These are phyloP conservation scores for Kondoa malvinella DNA, from an alignment of 768 basidiomycete genomes.

Conservation along the genomic window DNA sequence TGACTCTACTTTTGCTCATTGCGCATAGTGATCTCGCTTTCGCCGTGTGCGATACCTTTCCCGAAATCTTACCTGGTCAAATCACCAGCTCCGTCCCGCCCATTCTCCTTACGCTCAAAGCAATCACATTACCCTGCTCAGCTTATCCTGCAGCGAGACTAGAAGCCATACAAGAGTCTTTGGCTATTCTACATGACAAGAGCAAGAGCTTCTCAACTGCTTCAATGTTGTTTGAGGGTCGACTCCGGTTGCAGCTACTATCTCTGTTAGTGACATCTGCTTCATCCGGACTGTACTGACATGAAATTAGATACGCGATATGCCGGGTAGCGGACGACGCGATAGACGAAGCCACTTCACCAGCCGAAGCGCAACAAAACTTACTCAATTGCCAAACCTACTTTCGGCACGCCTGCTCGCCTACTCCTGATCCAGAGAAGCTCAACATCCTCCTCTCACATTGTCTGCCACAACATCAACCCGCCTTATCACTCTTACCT, in stretches of 20 bases:
- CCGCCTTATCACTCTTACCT: constrained; percentile 20
- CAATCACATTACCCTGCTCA: constrained; percentile 13
- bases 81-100: constrained; percentile 17
- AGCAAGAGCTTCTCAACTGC: constrained; percentile 25
- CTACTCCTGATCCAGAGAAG: neutral
- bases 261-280: constrained; percentile 12
- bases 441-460: constrained; percentile 2
- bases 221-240: constrained; percentile 20
- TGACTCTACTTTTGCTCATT: too few relatives aligned
- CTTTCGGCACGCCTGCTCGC: constrained; percentile 1
- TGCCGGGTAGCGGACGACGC: constrained; percentile 26
- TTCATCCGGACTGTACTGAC: neutral
- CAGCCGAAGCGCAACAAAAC: constrained; percentile 4
- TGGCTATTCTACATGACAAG: constrained; percentile 21
- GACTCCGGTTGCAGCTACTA: constrained; percentile 18
- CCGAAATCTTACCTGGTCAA: constrained; percentile 16
- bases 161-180: constrained; percentile 17
- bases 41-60: neutral
- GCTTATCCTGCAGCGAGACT: constrained; percentile 12
- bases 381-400: constrained; percentile 7
- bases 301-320: constrained; percentile 21
- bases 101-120: constrained; percentile 3
- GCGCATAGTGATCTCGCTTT: neutral
- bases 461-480: neutral
- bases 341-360: constrained; percentile 22